Evolutionary conservation across 345 rosid species (phyloP).

Genomic region (Sonneratia caseolaris): DNA sequence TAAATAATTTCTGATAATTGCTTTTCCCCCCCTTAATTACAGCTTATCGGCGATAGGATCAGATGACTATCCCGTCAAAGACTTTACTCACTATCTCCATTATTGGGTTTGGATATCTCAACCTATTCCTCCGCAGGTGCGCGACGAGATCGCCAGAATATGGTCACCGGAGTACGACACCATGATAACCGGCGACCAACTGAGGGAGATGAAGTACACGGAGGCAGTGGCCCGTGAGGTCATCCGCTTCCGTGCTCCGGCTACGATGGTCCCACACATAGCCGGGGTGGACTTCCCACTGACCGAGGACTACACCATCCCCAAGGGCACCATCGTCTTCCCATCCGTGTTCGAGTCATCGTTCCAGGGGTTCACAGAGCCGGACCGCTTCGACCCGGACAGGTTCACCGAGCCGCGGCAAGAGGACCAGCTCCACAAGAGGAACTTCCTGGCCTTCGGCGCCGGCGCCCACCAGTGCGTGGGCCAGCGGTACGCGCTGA

Average conservation of each 20-base stretch:
- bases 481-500: conserved; percentile 81
- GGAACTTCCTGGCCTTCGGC: conserved; percentile 65
- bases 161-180: conserved; percentile 67
- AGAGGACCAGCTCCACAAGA: conserved; percentile 35
- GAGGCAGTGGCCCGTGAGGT: conserved; percentile 87
- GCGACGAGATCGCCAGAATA: conserved; percentile 49
- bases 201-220: conserved; percentile 73
- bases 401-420: conserved; percentile 46
- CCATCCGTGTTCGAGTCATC: conserved; percentile 81
- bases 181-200: conserved; percentile 46
- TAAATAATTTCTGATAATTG: neutral
- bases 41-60: too few relatives aligned
- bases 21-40: too few relatives aligned
- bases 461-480: conserved; percentile 89
- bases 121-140: conserved; percentile 21
- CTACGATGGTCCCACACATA: conserved; percentile 77
- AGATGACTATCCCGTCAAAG: neutral
- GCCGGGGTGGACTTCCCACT: conserved; percentile 54
- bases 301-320: conserved; percentile 61
- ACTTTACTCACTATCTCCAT: neutral
- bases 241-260: conserved; percentile 62
- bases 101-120: neutral
- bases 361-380: conserved; percentile 41
- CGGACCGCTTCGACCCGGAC: conserved; percentile 74
- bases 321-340: conserved; percentile 69